phyloP scores from a whole-genome alignment of 2,329 filamentous ascomycete species.

The Colletotrichum spinosum region DNA sequence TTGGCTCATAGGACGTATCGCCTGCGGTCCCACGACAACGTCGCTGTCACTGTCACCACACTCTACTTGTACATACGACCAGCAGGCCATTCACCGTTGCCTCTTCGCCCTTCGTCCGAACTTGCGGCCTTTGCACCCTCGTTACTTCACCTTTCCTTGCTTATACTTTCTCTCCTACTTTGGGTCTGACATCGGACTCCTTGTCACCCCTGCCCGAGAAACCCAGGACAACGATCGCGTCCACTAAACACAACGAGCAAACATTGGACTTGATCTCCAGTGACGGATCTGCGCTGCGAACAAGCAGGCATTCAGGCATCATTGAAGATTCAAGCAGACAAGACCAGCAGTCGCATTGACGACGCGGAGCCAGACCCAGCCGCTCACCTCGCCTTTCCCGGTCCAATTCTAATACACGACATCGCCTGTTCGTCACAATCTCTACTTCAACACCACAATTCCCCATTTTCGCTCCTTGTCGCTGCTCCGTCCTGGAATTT shows the following conservation, averaged over 20 bases:
- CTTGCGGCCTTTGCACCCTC: conserved; percentile 16
- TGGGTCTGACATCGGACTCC: conserved; percentile 35
- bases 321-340: conserved; percentile 16
- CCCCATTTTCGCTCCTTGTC: conserved; percentile 35
- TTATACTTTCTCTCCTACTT: conserved; percentile 33
- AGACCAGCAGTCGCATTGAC: conserved; percentile 20
- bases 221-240: conserved; percentile 28
- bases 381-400: conserved; percentile 15
- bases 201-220: conserved; percentile 24
- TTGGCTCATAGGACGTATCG: conserved; percentile 11
- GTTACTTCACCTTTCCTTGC: conserved; percentile 27
- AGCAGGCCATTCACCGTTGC: conserved; percentile 8
- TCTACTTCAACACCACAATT: conserved; percentile 29
- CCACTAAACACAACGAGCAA: conserved; percentile 15
- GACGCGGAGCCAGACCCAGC: conserved; percentile 25
- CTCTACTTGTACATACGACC: neutral
- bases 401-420: conserved; percentile 14
- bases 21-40: neutral
- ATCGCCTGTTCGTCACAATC: conserved; percentile 31
- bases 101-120: conserved; percentile 31
- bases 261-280: too few species aligned
- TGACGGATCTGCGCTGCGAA: neutral
- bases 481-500: conserved; percentile 25
- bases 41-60: conserved; percentile 13
- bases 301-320: conserved; percentile 2